Evolutionary conservation across 192 early-diverging fungal genomes (phyloP), one percentile per base, ranked within the genome.

Genomic region (Gaertneriomyces semiglobifer): DNA sequence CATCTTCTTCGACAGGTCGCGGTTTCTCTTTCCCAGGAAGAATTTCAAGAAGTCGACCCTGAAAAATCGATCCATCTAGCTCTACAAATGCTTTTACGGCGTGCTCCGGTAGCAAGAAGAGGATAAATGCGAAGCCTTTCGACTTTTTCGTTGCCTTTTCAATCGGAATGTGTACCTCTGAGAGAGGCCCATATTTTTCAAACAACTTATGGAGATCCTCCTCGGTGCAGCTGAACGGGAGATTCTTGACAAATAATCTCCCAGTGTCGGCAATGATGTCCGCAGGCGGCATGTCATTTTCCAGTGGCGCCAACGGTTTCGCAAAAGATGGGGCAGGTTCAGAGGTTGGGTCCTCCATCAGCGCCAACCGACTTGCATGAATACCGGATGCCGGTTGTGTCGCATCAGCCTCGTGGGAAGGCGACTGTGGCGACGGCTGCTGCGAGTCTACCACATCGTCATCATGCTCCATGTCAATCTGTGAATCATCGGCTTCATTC

Each of bases 161-260:
- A 56, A 99, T 91, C 14, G 96, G 94, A 77, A 99, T 89, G 76
- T 99, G 95, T 75, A 84, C 81, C 72, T 97, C 96, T 0, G 93
- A 88, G 3, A 99, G 75, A 0, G 92, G 91, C 5, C 96, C 96
- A 78, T 90, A 97, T 64, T 82, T 86, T 52, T 88, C 84, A 74
- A 99, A 97, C 44, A 84, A 55, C 39, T 81, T 75, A 51, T 90
- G 84, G 41, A 99, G 72, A 62, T 99, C 96, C 7, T 95, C 87
- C 58, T 89, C 89, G 0, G 93, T 92, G 58, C 91, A 89, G 52
- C 89, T 79, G 78, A 92, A 99, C 19, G 96, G 81, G 41, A 99
- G 81, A 71, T 99, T 99, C 59, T 89, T 86, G 47, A 99, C 84
- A 83, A 93, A 96, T 33, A 99, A 80, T 19, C 96, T 88, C 0